Evolutionary conservation across 1,284 basidiomycete species (phyloP).

Genomic region (Pyrrhoderma lamaoense): DNA sequence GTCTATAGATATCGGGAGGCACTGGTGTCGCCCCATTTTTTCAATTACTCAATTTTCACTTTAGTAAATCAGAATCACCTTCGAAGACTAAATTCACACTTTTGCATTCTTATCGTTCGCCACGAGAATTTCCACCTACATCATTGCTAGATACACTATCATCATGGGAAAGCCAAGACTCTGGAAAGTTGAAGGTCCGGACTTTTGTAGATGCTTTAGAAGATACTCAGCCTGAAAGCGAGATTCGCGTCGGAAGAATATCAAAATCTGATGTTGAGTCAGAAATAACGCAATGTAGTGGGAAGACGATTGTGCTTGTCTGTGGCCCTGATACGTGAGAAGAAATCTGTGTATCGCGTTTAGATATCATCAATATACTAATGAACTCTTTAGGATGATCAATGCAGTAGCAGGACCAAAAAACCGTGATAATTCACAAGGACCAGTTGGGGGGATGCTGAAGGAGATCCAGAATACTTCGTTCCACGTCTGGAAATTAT

Average conservation of each 20-base stretch:
- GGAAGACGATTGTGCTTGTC: slow-evolving; percentile 55
- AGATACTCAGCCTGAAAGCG: slow-evolving; percentile 23
- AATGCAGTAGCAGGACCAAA: slow-evolving; percentile 66
- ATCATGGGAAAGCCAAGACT: slow-evolving; percentile 38
- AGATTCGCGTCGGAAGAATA: slow-evolving; percentile 45
- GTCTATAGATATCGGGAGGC: slow-evolving; percentile 66
- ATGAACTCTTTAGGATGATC: slow-evolving; percentile 52
- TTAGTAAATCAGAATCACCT: slow-evolving; percentile 27
- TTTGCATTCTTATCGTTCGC: slow-evolving; percentile 58
- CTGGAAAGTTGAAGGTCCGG: slow-evolving; percentile 46
- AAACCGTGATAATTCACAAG: slow-evolving; percentile 69
- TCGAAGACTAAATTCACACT: slow-evolving; percentile 54
- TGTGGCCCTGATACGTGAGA: slow-evolving; percentile 76
- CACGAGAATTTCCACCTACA: slow-evolving; percentile 59
- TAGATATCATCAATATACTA: slow-evolving; percentile 3
- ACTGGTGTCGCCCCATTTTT: slow-evolving; percentile 79
- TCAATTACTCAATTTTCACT: slow-evolving; percentile 43
- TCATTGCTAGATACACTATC: slow-evolving; percentile 45
- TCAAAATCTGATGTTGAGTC: slow-evolving; percentile 26
- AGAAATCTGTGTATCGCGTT: background rate
- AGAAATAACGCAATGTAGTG: slow-evolving; percentile 20
- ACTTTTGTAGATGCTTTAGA: slow-evolving; percentile 55
- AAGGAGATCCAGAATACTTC: slow-evolving; percentile 26
- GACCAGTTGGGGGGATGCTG: slow-evolving; percentile 60
- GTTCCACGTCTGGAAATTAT: slow-evolving; percentile 66